Evolutionary conservation across 257 asterid species (phyloP), one percentile per base, ranked within the genome.

Genomic region (Leonotis leonurus): DNA sequence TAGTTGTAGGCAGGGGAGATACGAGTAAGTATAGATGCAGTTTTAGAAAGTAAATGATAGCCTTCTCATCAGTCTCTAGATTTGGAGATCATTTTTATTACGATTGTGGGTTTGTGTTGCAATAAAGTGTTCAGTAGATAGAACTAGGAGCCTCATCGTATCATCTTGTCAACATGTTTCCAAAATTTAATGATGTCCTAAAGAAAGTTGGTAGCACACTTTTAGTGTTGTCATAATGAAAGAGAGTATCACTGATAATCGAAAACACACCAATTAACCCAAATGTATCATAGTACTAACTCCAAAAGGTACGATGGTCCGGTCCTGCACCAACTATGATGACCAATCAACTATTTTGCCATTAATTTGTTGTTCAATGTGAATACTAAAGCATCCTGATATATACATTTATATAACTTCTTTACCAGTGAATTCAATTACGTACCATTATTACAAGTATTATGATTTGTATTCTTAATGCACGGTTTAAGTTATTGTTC

Each of bases 1-100:
- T 65, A 53, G 54, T 52, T 56, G 49, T 35, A 40, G 71, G 37
- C 29, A 41, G 69, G 43, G 71, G 43, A 36, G 58, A n/a, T n/a
- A n/a, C n/a, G n/a, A 16, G 27, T 33, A 26, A 26, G 55, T 44
- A 36, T 46, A 63, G 40, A 5, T 17, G 60, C 60, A 49, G 30
- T 64, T 64, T 64, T 46, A 49, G 44, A 39, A 13, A 14, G 29
- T 40, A 1, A 2, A 33, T 12, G 8, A 41, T 68, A 50, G 27
- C 39, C 33, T 6, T 33, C 39, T 33, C 39, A 5, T 13, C 4
- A 24, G 27, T 25, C 41, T 40, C 40, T 18, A 30, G 69, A 43
- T 52, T 54, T 54, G 33, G 32, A 48, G 49, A 37, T 71, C 36
- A 46, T 55, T 46, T 69, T 6, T n/a, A 16, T 17, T 17, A 6